Base-by-base conservation (phyloP, 768 basidiomycete species). In the Hericium alpestre region DNA sequence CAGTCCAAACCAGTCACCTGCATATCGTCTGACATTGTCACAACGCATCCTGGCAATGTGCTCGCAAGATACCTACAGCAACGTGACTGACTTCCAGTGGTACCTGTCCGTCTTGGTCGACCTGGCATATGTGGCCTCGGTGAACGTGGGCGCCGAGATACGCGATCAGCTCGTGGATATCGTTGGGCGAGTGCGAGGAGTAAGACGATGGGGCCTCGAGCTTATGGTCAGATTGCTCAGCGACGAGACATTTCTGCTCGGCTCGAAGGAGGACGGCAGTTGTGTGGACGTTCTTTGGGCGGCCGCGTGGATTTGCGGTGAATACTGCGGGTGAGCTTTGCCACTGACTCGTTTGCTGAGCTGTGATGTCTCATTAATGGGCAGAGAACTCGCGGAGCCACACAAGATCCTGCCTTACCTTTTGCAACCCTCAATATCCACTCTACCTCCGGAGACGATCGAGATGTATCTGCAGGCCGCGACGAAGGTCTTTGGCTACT, bases 231-330 rank as follows among this genome's bases (percentile, higher is more conserved):
- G 85, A 51, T 66, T 98, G 9, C 68, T 98, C 43, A 80, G 79
- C 50, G 94, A 98, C 61, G 86, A 90, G 47, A 77, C 78, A 0
- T 79, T 94, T 63, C 61, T 92, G 53, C 73, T 78, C 55, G 84
- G 83, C 66, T 82, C 84, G 2, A 71, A 74, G 18, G 86, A 90
- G 20, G 79, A 80, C 52, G 85, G 82, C 1, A 84, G 83, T 66
- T 94, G 90, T 64, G 80, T 84, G 0, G 90, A 94, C 65, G 81
- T 95, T 9, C 73, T 96, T 2, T 92, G 90, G 81, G 96, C 94
- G 0, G 94, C 93, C 10, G 92, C 93, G 5, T 99, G 91, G 90
- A 89, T 97, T 62, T 93, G 90, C 60, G 95, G 94, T 18, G 96
- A 99, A 71, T 91, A 92, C 68, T 86, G 87, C 78, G 77, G 83